Conservation (phyloP, 352 stramenopile species). For the Phytophthora litchii region DNA sequence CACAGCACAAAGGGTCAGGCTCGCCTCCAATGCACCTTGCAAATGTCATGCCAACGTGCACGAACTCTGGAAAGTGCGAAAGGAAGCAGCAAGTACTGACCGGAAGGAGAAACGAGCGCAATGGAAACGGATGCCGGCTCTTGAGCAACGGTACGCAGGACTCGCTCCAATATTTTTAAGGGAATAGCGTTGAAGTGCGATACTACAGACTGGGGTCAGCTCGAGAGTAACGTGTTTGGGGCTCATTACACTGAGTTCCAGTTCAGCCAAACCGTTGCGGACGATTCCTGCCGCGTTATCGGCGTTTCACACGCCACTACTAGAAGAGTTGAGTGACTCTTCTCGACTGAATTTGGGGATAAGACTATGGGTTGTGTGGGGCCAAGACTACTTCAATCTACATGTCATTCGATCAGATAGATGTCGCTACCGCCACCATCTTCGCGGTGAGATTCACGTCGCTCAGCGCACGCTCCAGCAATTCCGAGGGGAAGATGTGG, state of each 20-base stretch:
- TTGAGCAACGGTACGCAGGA: neutral
- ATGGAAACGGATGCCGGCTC: slow-evolving; percentile 37
- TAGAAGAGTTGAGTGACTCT: slow-evolving; percentile 1
- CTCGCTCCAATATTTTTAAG: slow-evolving; percentile 20
- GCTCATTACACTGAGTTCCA: slow-evolving; percentile 6
- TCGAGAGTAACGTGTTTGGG: slow-evolving; percentile 3
- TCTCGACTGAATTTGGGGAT: slow-evolving; percentile 15
- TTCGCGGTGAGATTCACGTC: slow-evolving; percentile 21
- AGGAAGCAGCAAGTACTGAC: slow-evolving; percentile 1
- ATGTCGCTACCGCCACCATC: slow-evolving; percentile 20
- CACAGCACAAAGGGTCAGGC: slow-evolving; percentile 53
- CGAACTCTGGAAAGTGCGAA: slow-evolving; percentile 30
- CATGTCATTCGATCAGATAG: neutral
- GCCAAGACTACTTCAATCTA: slow-evolving; percentile 7
- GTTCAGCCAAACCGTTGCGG: slow-evolving; percentile 22
- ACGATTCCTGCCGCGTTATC: slow-evolving; percentile 34
- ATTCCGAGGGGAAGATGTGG: slow-evolving; percentile 24
- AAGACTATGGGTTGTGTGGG: slow-evolving; percentile 5
- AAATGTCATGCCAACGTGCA: slow-evolving; percentile 47
- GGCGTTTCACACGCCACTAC: slow-evolving; percentile 43
- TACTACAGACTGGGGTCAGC: slow-evolving; percentile 26
- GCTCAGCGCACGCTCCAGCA: slow-evolving; percentile 15
- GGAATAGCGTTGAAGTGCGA: slow-evolving; percentile 20
- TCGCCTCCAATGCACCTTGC: slow-evolving; percentile 57
- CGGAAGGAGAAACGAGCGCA: slow-evolving; percentile 27